Conservation (phyloP, 78 protist species). For the Salpingoeca rosetta region DNA sequence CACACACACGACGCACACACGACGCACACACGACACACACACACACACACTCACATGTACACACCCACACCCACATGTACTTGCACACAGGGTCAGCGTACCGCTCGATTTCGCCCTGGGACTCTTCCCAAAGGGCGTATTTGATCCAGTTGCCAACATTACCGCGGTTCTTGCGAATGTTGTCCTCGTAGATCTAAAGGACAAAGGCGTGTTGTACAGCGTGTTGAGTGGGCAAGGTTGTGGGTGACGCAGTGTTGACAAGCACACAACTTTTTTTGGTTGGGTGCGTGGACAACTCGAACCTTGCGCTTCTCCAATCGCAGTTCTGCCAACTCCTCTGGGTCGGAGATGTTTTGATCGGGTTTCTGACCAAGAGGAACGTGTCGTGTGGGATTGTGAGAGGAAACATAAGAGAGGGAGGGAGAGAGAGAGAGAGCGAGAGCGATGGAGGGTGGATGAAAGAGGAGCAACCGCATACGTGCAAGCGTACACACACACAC, state of each 20-base stretch:
- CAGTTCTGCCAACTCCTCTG: conserved; percentile 83
- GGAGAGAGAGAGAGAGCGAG: too few species aligned
- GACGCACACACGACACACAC: too few species aligned
- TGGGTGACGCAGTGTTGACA: background rate
- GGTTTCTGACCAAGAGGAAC: too few species aligned
- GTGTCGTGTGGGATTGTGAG: too few species aligned
- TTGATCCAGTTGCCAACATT: conserved; percentile 40
- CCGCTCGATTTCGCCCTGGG: conserved; percentile 68
- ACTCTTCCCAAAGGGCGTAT: conserved; percentile 93
- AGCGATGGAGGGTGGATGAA: background rate
- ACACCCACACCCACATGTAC: too few species aligned
- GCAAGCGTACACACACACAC: too few species aligned
- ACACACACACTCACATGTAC: too few species aligned
- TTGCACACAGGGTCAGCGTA: background rate
- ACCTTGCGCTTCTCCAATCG: background rate
- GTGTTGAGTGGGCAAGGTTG: conserved; percentile 50
- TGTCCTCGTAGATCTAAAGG: conserved; percentile 66
- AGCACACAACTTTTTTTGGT: background rate
- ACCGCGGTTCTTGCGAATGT: conserved; percentile 10
- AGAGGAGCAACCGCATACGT: too few species aligned
- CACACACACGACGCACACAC: too few species aligned
- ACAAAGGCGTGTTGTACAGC: too few species aligned
- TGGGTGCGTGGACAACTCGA: too few species aligned
- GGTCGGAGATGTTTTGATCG: conserved; percentile 73
- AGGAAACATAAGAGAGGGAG: too few species aligned